Conservation (phyloP, 2,329 filamentous ascomycete species). For the Fusarium domesticum region DNA sequence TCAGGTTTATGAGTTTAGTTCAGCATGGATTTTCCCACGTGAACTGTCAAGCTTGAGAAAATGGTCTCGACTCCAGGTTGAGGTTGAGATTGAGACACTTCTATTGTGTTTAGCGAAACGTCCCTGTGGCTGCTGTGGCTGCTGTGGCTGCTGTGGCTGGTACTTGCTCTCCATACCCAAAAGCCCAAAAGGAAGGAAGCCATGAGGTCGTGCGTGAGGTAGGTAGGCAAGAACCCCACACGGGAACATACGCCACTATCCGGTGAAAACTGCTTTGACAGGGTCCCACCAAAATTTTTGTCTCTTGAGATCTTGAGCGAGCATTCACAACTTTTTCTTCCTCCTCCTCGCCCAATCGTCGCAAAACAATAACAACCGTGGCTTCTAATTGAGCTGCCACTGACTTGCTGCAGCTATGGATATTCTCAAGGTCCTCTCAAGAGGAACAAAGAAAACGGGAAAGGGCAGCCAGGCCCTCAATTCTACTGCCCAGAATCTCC, state of each 20-base stretch:
- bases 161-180: too few species aligned
- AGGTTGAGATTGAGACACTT: too few species aligned
- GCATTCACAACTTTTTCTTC: constrained; percentile 12
- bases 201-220: too few species aligned
- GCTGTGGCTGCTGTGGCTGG: too few species aligned
- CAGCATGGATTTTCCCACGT: too few species aligned
- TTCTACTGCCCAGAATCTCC: constrained; percentile 46
- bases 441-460: constrained; percentile 60
- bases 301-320: constrained; percentile 10
- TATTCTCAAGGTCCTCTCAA: constrained; percentile 69
- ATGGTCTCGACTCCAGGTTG: too few species aligned
- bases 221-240: constrained; percentile 4
- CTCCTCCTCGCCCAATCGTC: constrained; percentile 8
- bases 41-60: too few species aligned
- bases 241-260: constrained; percentile 21
- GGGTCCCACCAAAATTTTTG: constrained; percentile 29
- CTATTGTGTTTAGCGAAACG: too few species aligned
- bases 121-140: too few species aligned
- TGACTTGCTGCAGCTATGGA: constrained; percentile 51
- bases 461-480: constrained; percentile 33
- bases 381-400: constrained; percentile 5
- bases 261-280: constrained; percentile 5
- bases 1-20: background rate
- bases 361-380: background rate
- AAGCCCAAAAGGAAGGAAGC: too few species aligned